phyloP scores from a whole-genome alignment of 192 early-diverging fungal genomes.

The Coemansia sp. region DNA sequence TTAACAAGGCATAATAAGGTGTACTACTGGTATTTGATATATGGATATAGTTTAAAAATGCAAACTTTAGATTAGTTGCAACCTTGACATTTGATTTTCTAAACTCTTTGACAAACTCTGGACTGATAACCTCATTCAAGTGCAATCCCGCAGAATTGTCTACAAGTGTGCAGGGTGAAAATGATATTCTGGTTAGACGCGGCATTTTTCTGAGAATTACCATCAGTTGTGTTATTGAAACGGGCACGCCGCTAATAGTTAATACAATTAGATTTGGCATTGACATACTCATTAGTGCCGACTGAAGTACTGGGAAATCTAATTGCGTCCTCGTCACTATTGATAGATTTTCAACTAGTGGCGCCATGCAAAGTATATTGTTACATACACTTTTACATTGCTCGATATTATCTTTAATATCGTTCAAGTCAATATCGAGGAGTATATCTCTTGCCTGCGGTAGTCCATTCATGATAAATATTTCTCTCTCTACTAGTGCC shows the following conservation, averaged over 20 bases:
- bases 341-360: neutral
- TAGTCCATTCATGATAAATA: slow-evolving; percentile 1
- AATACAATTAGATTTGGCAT: neutral
- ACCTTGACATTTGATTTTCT: neutral
- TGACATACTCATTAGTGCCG: neutral
- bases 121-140: neutral
- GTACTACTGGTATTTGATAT: neutral
- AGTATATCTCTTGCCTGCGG: neutral
- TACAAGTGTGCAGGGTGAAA: neutral
- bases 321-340: neutral
- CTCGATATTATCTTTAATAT: neutral
- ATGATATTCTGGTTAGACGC: too few relatives aligned
- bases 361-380: neutral
- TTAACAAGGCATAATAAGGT: neutral
- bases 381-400: neutral
- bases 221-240: neutral
- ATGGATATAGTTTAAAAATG: neutral
- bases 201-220: neutral
- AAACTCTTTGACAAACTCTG: neutral
- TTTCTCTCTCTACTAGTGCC: neutral
- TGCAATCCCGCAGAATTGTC: neutral
- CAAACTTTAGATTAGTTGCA: neutral
- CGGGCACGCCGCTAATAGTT: neutral
- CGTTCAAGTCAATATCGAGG: neutral
- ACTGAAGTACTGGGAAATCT: neutral